Base-by-base conservation (phyloP, 805 yeast genomes). In the Clavispora phyllophila region DNA sequence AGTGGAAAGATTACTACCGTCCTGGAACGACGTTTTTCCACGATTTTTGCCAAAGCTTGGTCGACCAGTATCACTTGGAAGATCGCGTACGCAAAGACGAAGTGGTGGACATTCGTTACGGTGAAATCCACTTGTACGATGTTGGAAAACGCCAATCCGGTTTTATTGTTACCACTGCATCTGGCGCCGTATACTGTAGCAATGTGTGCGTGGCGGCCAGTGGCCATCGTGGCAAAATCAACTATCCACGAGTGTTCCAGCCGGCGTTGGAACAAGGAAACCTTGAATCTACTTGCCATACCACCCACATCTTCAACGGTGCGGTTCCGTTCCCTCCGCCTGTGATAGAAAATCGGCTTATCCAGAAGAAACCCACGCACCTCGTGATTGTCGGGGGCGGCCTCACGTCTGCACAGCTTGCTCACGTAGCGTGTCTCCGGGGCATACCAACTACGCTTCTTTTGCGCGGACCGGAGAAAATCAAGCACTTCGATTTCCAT, bases 401-500 rank as follows among this genome's bases (percentile, higher is more conserved):
- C 0, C 54, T 71, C 25, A 70, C 76, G 0, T 66, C 75, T 1
- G 76, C 76, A 1, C 77, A 72, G 42, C 51, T 72, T 9, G 71
- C 73, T 2, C 68, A 70, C 47, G 63, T 63, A 14, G 65, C 68
- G 4, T 51, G 66, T 7, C 48, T 46, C 9, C 39, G 48, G 7
- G 70, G 70, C 1, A 54, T 68, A 10, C 57, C 60, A 18, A 66
- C 69, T 1, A 58, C 62, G 32, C 56, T 68, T 5, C 41, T 71
- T 10, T 48, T 68, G 10, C 51, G 76, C 32, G 68, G 72, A 0
- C 54, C 58, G 4, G 43, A 70, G 26, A 71, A 68, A 42, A 61
- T 71, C 37, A 71, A 72, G 51, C 76, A 72, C 46, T 72, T 72
- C 55, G 76, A 72, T 44, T 71, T 72, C 47, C 74, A 70, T 45